Evolutionary conservation across 345 rosid genomes (phyloP).

Genomic region (Euclidium syriacum): DNA sequence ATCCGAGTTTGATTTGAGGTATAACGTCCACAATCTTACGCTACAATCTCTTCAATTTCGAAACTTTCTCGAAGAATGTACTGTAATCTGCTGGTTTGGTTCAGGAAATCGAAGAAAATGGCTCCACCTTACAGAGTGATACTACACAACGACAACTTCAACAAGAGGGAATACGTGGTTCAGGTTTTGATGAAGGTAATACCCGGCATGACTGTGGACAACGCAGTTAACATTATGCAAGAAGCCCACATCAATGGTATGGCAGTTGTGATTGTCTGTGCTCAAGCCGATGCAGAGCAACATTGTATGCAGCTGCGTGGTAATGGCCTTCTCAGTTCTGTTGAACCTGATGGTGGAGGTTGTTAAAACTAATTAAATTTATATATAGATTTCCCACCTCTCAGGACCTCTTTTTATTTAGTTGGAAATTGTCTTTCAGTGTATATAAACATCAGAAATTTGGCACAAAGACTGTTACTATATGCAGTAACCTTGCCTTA

Average conservation of each 20-base stretch:
- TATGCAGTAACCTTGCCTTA: slow-evolving; percentile 7
- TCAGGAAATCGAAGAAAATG: slow-evolving; percentile 75
- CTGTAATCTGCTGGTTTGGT: neutral
- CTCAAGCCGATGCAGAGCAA: slow-evolving; percentile 91
- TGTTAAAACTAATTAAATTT: slow-evolving; percentile 42
- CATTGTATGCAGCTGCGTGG: slow-evolving; percentile 96
- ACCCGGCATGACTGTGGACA: slow-evolving; percentile 92
- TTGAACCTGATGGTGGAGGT: slow-evolving; percentile 90
- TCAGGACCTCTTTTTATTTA: slow-evolving; percentile 11
- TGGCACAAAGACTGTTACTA: slow-evolving; percentile 25
- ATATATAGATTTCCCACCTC: slow-evolving; percentile 5
- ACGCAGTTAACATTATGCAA: slow-evolving; percentile 93
- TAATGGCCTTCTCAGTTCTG: slow-evolving; percentile 86
- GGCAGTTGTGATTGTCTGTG: slow-evolving; percentile 82
- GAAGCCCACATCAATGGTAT: slow-evolving; percentile 90
- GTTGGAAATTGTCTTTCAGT: neutral
- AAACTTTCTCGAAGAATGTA: neutral
- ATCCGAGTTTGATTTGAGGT: slow-evolving; percentile 77
- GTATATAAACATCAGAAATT: slow-evolving; percentile 27
- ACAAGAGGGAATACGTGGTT: slow-evolving; percentile 87
- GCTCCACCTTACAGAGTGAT: slow-evolving; percentile 82
- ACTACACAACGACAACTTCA: slow-evolving; percentile 87
- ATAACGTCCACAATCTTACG: no score
- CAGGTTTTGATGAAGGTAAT: slow-evolving; percentile 96
- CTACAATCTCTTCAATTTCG: no score